phyloP scores from a whole-genome alignment of 495 filamentous ascomycete species.

The Aspergillus leporis region DNA sequence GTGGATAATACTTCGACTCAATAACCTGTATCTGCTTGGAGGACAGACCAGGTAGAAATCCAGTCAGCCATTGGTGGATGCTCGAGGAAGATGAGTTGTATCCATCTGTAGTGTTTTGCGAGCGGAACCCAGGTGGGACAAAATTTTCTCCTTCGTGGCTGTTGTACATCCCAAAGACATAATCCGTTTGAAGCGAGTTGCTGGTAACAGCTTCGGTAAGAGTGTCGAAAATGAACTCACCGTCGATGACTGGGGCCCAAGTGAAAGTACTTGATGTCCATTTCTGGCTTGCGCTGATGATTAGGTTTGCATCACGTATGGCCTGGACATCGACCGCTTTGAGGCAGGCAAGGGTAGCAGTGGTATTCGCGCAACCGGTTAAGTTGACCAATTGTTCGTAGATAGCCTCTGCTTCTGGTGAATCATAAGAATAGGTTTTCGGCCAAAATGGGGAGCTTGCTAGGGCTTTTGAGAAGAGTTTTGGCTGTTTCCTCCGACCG shows the following conservation, averaged over 20 bases:
- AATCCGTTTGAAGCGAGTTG: conserved; percentile 45
- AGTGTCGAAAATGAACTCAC: conserved; percentile 46
- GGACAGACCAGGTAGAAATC: conserved; percentile 52
- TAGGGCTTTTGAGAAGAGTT: conserved; percentile 54
- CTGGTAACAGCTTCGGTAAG: conserved; percentile 44
- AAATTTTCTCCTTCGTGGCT: conserved; percentile 62
- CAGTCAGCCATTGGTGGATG: conserved; percentile 51
- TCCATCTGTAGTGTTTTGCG: conserved; percentile 26
- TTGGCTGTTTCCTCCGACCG: conserved; percentile 33
- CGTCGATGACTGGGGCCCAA: conserved; percentile 62
- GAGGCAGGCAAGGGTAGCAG: conserved; percentile 47
- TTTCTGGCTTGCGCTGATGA: conserved; percentile 44
- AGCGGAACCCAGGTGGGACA: conserved; percentile 48
- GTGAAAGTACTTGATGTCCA: conserved; percentile 56
- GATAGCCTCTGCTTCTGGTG: conserved; percentile 48
- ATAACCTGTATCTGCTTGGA: conserved; percentile 35
- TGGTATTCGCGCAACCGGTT: conserved; percentile 42
- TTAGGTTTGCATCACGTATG: conserved; percentile 47
- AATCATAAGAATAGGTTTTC: conserved; percentile 54
- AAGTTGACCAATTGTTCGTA: conserved; percentile 45
- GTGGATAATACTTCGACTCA: conserved; percentile 47
- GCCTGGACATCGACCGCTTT: conserved; percentile 50
- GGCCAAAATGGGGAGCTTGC: conserved; percentile 63
- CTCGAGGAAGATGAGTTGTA: conserved; percentile 47
- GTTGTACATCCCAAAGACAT: conserved; percentile 57